Base-by-base conservation (phyloP, 2,329 filamentous ascomycete genomes). In the Fusarium sp. region DNA sequence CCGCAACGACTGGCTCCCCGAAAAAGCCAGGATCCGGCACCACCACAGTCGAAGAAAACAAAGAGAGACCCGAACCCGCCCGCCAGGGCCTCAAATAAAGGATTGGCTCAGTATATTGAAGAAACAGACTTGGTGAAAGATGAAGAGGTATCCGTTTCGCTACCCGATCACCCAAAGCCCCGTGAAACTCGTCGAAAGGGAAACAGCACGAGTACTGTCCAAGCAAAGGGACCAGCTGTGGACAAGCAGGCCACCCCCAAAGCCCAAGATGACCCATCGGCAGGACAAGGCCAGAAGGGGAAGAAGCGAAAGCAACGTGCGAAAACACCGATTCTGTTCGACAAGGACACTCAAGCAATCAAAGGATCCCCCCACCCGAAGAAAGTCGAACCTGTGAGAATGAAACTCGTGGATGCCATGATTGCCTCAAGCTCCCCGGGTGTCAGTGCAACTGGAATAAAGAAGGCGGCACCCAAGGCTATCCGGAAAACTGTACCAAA, bases 241-340 rank as follows among this genome's bases (percentile, higher is more conserved):
- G 24, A 12, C 2, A 31, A 49, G 9, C 31, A 27, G 4, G 20
- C 6, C 11, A 31, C 44, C 6, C 22, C 33, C 11, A 2, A 2
- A 14, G 6, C 33, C 6, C 22, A 46, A 16, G 49, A 49, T 17
- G 6, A 27, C 14, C 20, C 56, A 27, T 22, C n/a, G 14, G 20
- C 22, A 5, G 69, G 42, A 17, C 31, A 55, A n/a, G 56, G 51
- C 10, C 27, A 22, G 1, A 69, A 67, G 24, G 46, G 17, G 7
- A 79, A 59, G 61, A 81, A 74, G 35, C 73, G 74, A n/a, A 81
- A 75, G 58, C 82, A 83, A 67, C 74, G 80, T 27, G 74, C 81
- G 1, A 84, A 84, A 53, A 63, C 79, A 1, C 79, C 82, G 1
- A 62, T 84, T 3, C 65, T 77, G 5, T 82, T 84, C 16, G 78